Conservation (phyloP, 257 asterid genomes). For the Lycium barbarum region DNA sequence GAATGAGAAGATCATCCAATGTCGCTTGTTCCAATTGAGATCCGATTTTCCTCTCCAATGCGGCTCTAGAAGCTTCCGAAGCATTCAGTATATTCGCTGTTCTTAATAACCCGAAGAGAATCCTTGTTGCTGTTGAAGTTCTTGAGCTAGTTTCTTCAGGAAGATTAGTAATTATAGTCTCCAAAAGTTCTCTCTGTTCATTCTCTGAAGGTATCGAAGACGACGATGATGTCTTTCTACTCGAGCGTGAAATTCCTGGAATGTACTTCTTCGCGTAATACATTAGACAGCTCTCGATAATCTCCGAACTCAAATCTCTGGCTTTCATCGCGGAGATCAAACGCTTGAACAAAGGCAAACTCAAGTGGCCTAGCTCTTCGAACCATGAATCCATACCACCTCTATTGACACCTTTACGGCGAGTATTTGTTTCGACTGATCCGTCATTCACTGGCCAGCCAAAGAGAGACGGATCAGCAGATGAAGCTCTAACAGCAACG, state of each 20-base stretch:
- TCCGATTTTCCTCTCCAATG: slow-evolving; percentile 89
- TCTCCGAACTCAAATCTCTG: slow-evolving; percentile 67
- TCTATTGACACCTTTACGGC: slow-evolving; percentile 42
- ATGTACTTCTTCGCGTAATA: slow-evolving; percentile 75
- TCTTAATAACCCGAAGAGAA: slow-evolving; percentile 78
- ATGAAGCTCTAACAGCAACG: slow-evolving; percentile 64
- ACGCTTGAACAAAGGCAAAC: slow-evolving; percentile 63
- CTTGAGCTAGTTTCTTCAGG: slow-evolving; percentile 57
- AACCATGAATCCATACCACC: slow-evolving; percentile 65
- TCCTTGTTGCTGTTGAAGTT: slow-evolving; percentile 54
- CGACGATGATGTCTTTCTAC: slow-evolving; percentile 61
- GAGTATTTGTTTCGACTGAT: slow-evolving; percentile 36
- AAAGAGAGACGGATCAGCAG: slow-evolving; percentile 78
- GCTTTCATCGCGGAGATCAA: slow-evolving; percentile 68
- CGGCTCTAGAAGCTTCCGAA: slow-evolving; percentile 63
- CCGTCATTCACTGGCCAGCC: slow-evolving; percentile 95
- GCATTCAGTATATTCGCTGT: slow-evolving; percentile 78
- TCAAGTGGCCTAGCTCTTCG: slow-evolving; percentile 73
- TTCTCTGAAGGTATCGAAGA: slow-evolving; percentile 67
- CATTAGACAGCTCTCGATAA: slow-evolving; percentile 80
- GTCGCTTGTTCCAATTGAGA: slow-evolving; percentile 82
- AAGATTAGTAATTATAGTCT: slow-evolving; percentile 67
- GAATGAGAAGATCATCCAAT: slow-evolving; percentile 85
- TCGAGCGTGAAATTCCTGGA: slow-evolving; percentile 80
- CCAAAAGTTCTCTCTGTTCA: slow-evolving; percentile 87